Evolutionary conservation across 2,329 filamentous ascomycete genomes (phyloP), one percentile per base, ranked within the genome.

Genomic region (Aureobasidium sp.): DNA sequence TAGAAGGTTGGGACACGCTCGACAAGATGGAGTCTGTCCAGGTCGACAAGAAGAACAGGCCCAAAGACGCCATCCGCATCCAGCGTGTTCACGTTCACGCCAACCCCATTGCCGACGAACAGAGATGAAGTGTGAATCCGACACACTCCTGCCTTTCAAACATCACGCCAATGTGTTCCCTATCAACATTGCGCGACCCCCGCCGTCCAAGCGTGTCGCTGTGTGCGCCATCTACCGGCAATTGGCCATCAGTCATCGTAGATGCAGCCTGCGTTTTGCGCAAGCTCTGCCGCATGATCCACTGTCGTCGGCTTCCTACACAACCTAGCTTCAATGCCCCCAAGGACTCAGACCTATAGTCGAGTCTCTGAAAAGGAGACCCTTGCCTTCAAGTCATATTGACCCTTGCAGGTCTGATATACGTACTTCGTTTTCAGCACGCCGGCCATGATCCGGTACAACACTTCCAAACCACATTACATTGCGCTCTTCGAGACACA

Each of bases 11-110:
- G 69, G 79, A 77, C 64, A 88, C 87, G 5, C 74, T 94, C 66
- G 83, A 85, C 60, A 85, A 83, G 71, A 80, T 94, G 68, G 89
- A 94, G 77, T 80, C 75, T 23, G 73, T 89, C 21, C 82, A 85
- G 64, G 83, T 92, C 50, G 90, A 94, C 73, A 88, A 85, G 77
- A 94, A 93, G 79, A 85, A 81, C 67, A 77, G 89, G 53, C 89
- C 89, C 0, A 85, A 84, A 74, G 81, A 87, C 69, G 77, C 79
- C 61, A 77, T 88, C 27, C 76, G 77, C 65, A 90, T 94, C 60
- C 81, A 89, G 68, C 80, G 74, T 9, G 80, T 92, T 25, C 88
- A 85, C 1, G 81, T 93, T 2, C 89, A 93, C 73, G 89, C 89
- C 19, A 94, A 94, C 67, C 89, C 89, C 0, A 69, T 93, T 64